Conservation (phyloP, 352 stramenopile genomes). For the Pythium oligandrum region DNA sequence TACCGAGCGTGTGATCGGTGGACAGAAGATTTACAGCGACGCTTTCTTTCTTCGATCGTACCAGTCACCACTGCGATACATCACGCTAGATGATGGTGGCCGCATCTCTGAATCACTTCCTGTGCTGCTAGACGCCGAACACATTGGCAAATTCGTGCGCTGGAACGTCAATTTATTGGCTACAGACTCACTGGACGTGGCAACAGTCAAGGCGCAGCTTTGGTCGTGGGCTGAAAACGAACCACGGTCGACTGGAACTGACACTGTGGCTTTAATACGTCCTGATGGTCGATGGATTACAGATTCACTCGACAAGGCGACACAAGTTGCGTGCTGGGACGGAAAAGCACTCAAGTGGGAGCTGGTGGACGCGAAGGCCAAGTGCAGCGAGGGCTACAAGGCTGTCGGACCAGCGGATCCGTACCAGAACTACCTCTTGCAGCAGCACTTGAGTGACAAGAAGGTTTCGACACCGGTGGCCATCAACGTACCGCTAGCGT, state of each 20-base stretch:
- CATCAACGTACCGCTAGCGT: no score
- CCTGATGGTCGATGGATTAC: conserved; percentile 28
- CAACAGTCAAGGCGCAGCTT: conserved; percentile 44
- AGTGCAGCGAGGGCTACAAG: conserved; percentile 23
- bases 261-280: conserved; percentile 27
- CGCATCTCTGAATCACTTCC: conserved; percentile 18
- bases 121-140: conserved; percentile 30
- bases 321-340: conserved; percentile 39
- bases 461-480: conserved; percentile 33
- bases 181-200: conserved; percentile 36
- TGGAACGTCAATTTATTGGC: conserved; percentile 56
- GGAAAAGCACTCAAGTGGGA: conserved; percentile 27
- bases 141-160: conserved; percentile 39
- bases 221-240: conserved; percentile 58
- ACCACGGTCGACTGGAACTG: conserved; percentile 28
- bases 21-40: conserved; percentile 41
- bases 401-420: conserved; percentile 29
- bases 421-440: conserved; percentile 52
- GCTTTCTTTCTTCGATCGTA: conserved; percentile 47
- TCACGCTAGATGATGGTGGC: conserved; percentile 31
- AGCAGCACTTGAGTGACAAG: conserved; percentile 20
- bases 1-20: conserved; percentile 25
- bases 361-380: conserved; percentile 21
- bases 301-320: conserved; percentile 15
- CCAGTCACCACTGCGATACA: conserved; percentile 38